Evolutionary conservation across 305 asterid species (phyloP), one percentile per base, ranked within the genome.

Genomic region (Nicotiana rustica): DNA sequence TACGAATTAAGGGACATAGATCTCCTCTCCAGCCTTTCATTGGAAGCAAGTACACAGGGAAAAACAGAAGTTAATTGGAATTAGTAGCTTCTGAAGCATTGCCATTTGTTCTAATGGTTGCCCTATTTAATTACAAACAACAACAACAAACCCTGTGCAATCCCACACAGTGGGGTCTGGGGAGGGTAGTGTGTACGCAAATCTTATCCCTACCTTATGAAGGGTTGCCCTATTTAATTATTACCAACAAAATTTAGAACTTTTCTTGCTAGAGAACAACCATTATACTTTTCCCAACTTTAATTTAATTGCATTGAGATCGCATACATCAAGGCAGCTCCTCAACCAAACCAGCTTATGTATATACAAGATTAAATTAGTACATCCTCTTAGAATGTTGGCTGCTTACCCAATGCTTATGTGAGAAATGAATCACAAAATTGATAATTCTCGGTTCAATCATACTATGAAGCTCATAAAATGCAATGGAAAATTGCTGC

Each of bases 271-370:
- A 52, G 17, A 9, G 65, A 75, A 52, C 79, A 49, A 49, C 17
- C 61, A 75, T 52, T 52, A 75, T 41, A 77, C 15, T 52, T 55
- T 21, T 77, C 67, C 67, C 52, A 77, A 76, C 49, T 55, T 55
- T 19, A 76, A 55, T 15, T 64, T 17, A 55, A 41, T 29, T 76
- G 66, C 9, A 29, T 52, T 76, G 65, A 76, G 66, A 55, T 55
- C 17, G 55, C 31, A 76, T 25, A 49, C 31, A 76, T 55, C 47
- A 4, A 76, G 66, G 47, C 19, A 76, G 80, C 66, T 76, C 80
- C 31, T 76, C 80, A 76, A 77, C 57, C 10, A 52, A 56, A 77
- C n/a, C 67, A 77, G 21, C 80, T 76, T 31, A 76, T 3, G n/a
- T 31, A 55, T 29, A 19, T 57, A 76, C 47, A 76, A 52, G 65